These are phyloP conservation scores for Pseudocercospora cruenta DNA, from an alignment of 2,329 filamentous ascomycete genomes.

Conservation along the genomic window DNA sequence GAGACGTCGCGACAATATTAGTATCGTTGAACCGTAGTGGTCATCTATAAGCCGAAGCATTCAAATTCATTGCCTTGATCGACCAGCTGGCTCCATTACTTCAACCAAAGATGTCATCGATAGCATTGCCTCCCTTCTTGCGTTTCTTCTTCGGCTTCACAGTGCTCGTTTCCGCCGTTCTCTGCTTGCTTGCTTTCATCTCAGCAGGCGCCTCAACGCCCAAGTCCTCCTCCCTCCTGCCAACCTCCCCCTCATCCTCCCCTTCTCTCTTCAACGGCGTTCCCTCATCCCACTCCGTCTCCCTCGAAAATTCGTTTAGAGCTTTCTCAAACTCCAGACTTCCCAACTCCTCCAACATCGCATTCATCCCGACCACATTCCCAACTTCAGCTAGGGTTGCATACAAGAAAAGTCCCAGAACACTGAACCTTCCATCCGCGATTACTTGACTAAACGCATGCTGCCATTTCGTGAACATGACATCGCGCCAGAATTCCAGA, in stretches of 20 bases:
- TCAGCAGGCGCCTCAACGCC: background rate
- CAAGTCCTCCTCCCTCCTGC: constrained; percentile 31
- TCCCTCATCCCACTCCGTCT: constrained; percentile 24
- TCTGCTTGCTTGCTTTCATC: constrained; percentile 29
- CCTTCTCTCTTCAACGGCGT: background rate
- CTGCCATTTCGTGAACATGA: constrained; percentile 38
- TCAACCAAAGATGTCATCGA: constrained; percentile 69
- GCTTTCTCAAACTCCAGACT: constrained; percentile 48
- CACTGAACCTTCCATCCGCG: constrained; percentile 50
- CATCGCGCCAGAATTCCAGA: constrained; percentile 46
- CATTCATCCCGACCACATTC: constrained; percentile 46
- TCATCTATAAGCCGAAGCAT: background rate
- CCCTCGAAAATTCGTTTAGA: constrained; percentile 49
- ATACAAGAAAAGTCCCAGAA: constrained; percentile 50
- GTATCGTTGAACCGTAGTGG: no score
- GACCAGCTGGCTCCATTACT: background rate
- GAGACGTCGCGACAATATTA: background rate
- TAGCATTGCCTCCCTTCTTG: constrained; percentile 64
- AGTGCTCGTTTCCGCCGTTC: constrained; percentile 23
- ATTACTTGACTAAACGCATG: constrained; percentile 50
- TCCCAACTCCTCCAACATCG: constrained; percentile 46
- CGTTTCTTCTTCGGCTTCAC: constrained; percentile 59
- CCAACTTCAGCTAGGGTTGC: constrained; percentile 47
- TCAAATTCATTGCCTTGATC: background rate
- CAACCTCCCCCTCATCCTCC: constrained; percentile 36